These are phyloP conservation scores for Camelina laxa DNA, from an alignment of 345 rosid species.

Conservation along the genomic window DNA sequence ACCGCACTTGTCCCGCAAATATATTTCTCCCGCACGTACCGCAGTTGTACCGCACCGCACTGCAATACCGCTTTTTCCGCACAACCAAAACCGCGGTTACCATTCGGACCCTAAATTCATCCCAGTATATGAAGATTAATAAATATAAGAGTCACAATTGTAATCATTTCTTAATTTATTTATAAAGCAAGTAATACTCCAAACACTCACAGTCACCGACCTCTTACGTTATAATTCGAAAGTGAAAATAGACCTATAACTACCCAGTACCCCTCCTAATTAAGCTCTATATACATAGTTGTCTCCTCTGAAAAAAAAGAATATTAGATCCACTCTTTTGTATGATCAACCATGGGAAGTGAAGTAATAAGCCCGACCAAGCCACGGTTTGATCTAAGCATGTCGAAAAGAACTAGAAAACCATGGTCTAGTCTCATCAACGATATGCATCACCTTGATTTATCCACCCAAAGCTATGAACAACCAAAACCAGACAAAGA, in stretches of 20 bases:
- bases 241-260: constrained; percentile 38
- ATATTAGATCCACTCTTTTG: background rate
- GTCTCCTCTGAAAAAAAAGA: background rate
- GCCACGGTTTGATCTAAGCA: constrained; percentile 58
- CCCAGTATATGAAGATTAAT: too few species aligned
- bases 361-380: constrained; percentile 44
- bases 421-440: constrained; percentile 47
- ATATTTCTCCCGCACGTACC: too few species aligned
- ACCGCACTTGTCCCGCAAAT: too few species aligned
- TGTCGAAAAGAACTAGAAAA: constrained; percentile 82
- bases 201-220: constrained; percentile 33
- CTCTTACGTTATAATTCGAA: constrained; percentile 30
- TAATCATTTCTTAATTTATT: constrained; percentile 28
- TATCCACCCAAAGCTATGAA: constrained; percentile 19
- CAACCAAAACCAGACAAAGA: background rate
- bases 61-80: too few species aligned
- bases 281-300: constrained; percentile 34
- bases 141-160: constrained; percentile 23
- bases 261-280: constrained; percentile 35
- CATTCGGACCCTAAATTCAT: too few species aligned
- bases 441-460: constrained; percentile 29
- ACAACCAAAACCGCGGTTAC: too few species aligned
- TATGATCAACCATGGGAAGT: constrained; percentile 52
- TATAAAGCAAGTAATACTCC: constrained; percentile 32
- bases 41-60: too few species aligned